Base-by-base conservation (phyloP, 2,329 filamentous ascomycete genomes). In the Thielaviopsis euricoi region DNA sequence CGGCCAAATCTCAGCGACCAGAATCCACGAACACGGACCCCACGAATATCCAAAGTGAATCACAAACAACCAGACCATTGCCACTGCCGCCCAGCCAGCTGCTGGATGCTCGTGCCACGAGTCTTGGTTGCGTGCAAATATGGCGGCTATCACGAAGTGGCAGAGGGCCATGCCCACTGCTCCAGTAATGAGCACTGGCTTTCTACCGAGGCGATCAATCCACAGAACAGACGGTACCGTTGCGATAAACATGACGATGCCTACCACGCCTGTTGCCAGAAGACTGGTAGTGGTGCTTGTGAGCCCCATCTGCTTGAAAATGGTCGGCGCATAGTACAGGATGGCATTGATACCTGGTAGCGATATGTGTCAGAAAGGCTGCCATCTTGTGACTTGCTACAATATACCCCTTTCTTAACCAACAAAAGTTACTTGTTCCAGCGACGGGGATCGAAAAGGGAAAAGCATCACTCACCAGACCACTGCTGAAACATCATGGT, bases 31-130 rank as follows among this genome's bases (percentile, higher is more conserved):
- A 64, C 81, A 84, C 2, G 85, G 85, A 0, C 85, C 83, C 85
- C 85, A 89, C 0, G 78, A 82, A 66, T 87, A 88, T 29, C 83
- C 86, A 64, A 89, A 89, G 68, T 86, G 79, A 29, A 87, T 73
- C 26, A 87, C 81, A 62, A 86, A 89, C 0, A 89, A 73, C 85
- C 85, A 89, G 9, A 86, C 80, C 78, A 86, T 84, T 56, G 66
- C 71, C 1, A 76, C 73, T 6, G 76, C 83, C 0, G 83, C 85
- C 86, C 86, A 89, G 1, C 85, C 85, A 0, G 83, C 82, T 0
- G 76, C 78, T 6, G 67, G 64, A 61, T 88, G 76, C 0, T 71
- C 66, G 0, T 68, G 66, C 74, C 84, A 89, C 3, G 74, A 69
- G 62, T 79, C 66, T n/a, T 80, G 70, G 65, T 83, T 81, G 61